Evolutionary conservation across 371 early-diverging fungal species (phyloP).

Genomic region (Mucor irregularis): DNA sequence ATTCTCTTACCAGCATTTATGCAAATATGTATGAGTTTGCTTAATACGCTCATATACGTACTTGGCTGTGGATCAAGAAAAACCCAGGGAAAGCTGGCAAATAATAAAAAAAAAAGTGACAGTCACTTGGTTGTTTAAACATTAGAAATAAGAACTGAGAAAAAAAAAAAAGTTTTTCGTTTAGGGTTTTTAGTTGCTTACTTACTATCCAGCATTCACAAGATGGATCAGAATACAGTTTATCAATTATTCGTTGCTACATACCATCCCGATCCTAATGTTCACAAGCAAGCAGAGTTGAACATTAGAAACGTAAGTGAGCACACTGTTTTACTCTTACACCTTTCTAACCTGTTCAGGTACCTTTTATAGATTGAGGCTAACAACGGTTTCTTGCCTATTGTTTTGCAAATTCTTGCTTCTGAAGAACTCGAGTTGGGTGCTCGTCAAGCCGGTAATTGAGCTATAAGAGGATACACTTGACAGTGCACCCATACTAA

Average conservation of each 20-base stretch:
- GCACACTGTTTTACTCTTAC: not conserved
- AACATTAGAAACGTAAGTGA: slow-evolving; percentile 37
- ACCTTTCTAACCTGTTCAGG: not conserved
- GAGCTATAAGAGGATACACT: not conserved
- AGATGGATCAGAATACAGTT: slow-evolving; percentile 44
- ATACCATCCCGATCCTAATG: slow-evolving; percentile 67
- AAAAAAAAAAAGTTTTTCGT: not conserved
- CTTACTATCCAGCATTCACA: too few species aligned
- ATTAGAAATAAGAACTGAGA: too few species aligned
- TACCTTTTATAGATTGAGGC: slow-evolving; percentile 50
- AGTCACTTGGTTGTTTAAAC: too few species aligned
- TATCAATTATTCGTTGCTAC: slow-evolving; percentile 70
- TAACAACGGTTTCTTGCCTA: slow-evolving; percentile 66
- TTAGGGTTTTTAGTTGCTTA: not conserved
- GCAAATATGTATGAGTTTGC: too few species aligned
- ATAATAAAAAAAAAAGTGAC: too few species aligned
- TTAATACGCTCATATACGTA: too few species aligned
- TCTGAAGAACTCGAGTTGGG: slow-evolving; percentile 64
- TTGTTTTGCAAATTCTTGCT: slow-evolving; percentile 70
- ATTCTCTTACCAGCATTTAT: too few species aligned
- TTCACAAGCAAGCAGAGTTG: slow-evolving; percentile 69
- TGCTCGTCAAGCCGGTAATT: slow-evolving; percentile 78
- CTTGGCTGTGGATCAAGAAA: too few species aligned
- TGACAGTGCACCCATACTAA: not conserved
- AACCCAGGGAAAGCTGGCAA: too few species aligned